Evolutionary conservation across 1,284 basidiomycete genomes (phyloP), one percentile per base, ranked within the genome.

Genomic region (Anthracocystis panici-leucophaei): DNA sequence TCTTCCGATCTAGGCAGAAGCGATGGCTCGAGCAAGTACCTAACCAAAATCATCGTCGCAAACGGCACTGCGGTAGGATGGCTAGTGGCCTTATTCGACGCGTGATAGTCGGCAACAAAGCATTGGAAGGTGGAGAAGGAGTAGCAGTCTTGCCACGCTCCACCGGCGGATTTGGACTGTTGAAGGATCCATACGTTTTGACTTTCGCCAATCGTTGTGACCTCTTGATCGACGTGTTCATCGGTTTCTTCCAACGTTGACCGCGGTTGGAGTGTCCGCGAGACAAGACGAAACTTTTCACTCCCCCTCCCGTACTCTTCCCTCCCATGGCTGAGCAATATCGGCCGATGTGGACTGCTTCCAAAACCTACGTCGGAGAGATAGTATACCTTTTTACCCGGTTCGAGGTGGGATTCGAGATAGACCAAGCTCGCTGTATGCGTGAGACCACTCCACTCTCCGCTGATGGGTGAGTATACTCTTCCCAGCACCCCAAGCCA

Each of bases 291-390:
- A 25, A 66, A 71, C 23, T 38, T 40, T 20, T 65, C 65, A 1
- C 16, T 45, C 0, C 57, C 67, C 2, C 76, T 29, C 1, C 65
- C 77, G 16, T 14, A 44, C 54, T 73, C 74, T 38, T 59, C 44
- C 45, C 58, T 45, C 9, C 65, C 69, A 20, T 78, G 49, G 0
- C 60, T 38, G 6, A 78, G 58, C 12, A 75, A 40, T 2, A 75
- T 64, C 0, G 76, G 76, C 11, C 68, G 56, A 21, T 48, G 61
- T 5, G 60, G 50, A 31, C 65, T 60, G 12, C 51, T 56, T 4
- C 72, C 76, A 21, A 53, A 75, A 1, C 72, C 76, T 1, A 78
- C 73, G 41, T 78, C 76, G 9, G 54, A 42, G 5, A 65, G 21
- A 23, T 78, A 77, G 46, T 72, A 75, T 6, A 55, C 58, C 7